Percentiles rank a stretch among this genome's conserved stretches.
Evolutionary conservation across 305 asterid genomes (phyloP).

Genomic region (Fraxinus xanthoxyloides): DNA sequence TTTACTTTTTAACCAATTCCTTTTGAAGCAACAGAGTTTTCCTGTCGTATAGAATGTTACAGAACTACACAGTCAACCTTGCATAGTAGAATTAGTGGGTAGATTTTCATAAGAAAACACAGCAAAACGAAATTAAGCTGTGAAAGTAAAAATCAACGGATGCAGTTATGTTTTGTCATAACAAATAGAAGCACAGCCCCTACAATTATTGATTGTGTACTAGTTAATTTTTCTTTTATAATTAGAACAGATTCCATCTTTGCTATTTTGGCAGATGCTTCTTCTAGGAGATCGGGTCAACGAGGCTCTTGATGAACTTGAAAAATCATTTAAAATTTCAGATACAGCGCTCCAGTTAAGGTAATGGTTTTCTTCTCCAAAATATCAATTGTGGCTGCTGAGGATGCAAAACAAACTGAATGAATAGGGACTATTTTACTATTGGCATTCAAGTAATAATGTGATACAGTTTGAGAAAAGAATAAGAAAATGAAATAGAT

Average conservation of each 20-base stretch:
- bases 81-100: neutral
- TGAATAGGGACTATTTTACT: neutral
- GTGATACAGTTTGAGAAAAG: no score
- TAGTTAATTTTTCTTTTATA: neutral
- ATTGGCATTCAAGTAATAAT: no score
- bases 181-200: neutral
- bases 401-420: neutral
- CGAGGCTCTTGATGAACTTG: constrained; percentile 72
- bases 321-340: constrained; percentile 34
- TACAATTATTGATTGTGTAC: neutral
- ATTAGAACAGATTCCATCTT: neutral
- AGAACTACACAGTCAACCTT: neutral
- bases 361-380: constrained; percentile 32
- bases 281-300: constrained; percentile 83
- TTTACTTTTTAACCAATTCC: neutral
- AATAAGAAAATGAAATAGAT: no score
- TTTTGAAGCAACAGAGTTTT: neutral
- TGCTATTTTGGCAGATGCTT: constrained; percentile 49
- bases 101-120: neutral
- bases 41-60: neutral
- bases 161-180: neutral
- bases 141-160: neutral
- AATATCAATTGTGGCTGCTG: neutral
- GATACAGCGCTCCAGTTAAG: constrained; percentile 52
- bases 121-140: neutral